Base-by-base conservation (phyloP, 768 basidiomycete genomes). In the Dictyophora rubrovolvata region DNA sequence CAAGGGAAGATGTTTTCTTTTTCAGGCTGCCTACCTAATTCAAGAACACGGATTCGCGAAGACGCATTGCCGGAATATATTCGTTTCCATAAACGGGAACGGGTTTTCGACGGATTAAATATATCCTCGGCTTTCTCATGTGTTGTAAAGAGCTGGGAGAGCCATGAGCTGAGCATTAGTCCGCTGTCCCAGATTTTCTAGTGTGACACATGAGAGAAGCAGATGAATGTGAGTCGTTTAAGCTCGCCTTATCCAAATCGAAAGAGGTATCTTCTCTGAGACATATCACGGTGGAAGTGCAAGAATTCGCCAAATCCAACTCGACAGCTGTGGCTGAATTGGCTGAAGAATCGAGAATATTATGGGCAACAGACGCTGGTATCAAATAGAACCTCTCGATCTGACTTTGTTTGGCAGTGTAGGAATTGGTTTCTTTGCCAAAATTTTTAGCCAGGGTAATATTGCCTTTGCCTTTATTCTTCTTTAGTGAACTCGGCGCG, bases 131-230 rank as follows among this genome's bases (percentile, higher is more conserved):
- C 18, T 36, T 11, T 6, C 21, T 42, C 11, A 20, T 28, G n/a
- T 42, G 21, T 51, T 35, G 12, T 47, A 50, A 61, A 51, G 5
- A 59, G 60, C 28, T 60, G 46, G 61, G 79, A 73, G 4, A 95
- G 73, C 89, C 89, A 93, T 1, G 90, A 80, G 59, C 87, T 85
- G 18, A 93, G 72, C 6, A 89, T 92, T 51, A 95, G 77, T 1
- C 93, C 93, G 48, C 92, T 93, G 68, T 95, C 93, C 93, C 93
- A 96, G 56, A 95, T 80, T 91, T 95, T 95, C 93, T 95, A 73
- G 35, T 65, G 22, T 22, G 23, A 48, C n/a, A 23, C 11, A 59
- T 51, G n/a, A 46, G 33, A 5, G 33, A 21, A 56, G 59, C 8
- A 56, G 42, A 21, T 59, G 23, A 17, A 36, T 1, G 16, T 36